Conservation (phyloP, 2,329 filamentous ascomycete species). For the Cordyceps cicadae region DNA sequence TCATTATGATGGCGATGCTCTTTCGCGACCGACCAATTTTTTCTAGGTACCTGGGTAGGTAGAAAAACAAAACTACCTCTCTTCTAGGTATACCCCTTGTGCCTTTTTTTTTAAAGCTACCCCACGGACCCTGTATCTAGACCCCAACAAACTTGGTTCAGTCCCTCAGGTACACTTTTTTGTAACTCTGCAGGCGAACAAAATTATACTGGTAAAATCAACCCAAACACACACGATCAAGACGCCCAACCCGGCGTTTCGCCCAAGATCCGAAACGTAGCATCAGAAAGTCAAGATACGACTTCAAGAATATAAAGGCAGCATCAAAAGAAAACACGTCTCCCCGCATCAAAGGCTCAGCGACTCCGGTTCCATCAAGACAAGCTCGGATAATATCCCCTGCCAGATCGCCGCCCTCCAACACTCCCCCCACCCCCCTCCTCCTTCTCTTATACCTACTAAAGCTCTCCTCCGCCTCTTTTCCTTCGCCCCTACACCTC, state of each 20-base stretch:
- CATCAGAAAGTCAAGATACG: background rate
- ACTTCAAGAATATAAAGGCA: background rate
- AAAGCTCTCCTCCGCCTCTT: background rate
- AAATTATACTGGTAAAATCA: background rate
- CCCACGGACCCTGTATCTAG: conserved; percentile 11
- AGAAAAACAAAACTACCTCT: background rate
- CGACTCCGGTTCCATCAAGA: background rate
- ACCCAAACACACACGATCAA: too few species aligned
- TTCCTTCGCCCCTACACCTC: background rate
- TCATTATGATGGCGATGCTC: background rate
- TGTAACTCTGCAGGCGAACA: background rate
- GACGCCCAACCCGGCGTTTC: background rate
- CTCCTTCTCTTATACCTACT: conserved; percentile 5
- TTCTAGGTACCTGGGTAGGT: too few species aligned
- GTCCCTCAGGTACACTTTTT: conserved; percentile 6
- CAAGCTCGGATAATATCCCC: background rate
- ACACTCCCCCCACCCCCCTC: conserved; percentile 14
- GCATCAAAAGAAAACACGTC: background rate
- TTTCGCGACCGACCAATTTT: too few species aligned
- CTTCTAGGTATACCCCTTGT: background rate
- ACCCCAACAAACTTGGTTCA: conserved; percentile 10
- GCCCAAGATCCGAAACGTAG: background rate
- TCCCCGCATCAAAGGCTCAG: background rate
- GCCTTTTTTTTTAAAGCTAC: conserved; percentile 7
- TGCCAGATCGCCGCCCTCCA: conserved; percentile 3